Base-by-base conservation (phyloP, 2,329 filamentous ascomycete genomes). In the Fusarium sp. region DNA sequence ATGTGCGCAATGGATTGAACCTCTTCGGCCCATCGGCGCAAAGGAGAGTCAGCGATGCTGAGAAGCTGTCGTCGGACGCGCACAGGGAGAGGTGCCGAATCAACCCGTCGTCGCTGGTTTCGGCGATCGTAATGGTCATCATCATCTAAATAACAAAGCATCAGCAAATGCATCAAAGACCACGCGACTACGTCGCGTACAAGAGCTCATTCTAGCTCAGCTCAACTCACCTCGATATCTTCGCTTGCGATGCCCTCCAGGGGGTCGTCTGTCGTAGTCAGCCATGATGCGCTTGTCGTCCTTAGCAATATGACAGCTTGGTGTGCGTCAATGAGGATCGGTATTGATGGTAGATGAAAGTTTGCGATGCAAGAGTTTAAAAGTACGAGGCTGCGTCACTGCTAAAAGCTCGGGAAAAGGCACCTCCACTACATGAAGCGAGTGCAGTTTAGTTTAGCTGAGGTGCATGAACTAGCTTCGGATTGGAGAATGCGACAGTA, bases 51-150 rank as follows among this genome's bases (percentile, higher is more conserved):
- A 64, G 93, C 93, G 72, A 97, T 89, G 56, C 88, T 85, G 50
- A 96, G 83, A 47, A 97, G 85, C 78, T 95, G 91, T 74, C 90
- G 91, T 70, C 93, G 90, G 65, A 97, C 83, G 67, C 89, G 89
- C 48, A 90, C 87, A 30, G 88, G 86, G 15, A 90, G 82, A 7
- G 92, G 91, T 67, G 82, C 80, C 15, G 91, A 89, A 74, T 95
- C 90, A 72, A 89, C 89, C 75, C 92, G 88, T 71, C 91, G 86
- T 67, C 92, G 88, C 77, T 91, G 91, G 24, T 88, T 86, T 71
- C 91, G 88, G 73, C 89, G 87, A 75, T 95, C 91, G 73, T 89
- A 86, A 58, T 94, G 89, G 72, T 96, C 91, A 69, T 96, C 91
- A 69, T 96, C 92, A 53, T 80, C 79, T 81, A 65, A n/a, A 46